Conservation (phyloP, 306 rosid species). For the Cucumis hystrix region DNA sequence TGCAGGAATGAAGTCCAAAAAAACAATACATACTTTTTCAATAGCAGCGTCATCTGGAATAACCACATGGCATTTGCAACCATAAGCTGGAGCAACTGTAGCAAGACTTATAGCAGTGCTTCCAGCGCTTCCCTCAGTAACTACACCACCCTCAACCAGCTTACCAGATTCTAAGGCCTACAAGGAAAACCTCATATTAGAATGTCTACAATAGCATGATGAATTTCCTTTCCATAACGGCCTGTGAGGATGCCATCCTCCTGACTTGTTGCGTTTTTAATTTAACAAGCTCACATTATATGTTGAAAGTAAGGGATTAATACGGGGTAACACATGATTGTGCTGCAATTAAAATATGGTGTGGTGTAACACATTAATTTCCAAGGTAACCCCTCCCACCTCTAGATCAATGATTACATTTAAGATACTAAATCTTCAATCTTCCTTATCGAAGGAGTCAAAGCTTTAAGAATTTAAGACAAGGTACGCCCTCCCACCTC, state of each 20-base stretch:
- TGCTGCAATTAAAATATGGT: no score
- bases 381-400: no score
- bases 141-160: conserved; percentile 60
- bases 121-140: conserved; percentile 93
- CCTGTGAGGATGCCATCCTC: neutral
- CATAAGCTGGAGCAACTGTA: conserved; percentile 86
- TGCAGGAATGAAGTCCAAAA: neutral
- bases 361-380: no score
- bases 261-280: neutral
- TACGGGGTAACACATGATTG: no score
- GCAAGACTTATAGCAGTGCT: conserved; percentile 94
- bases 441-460: neutral
- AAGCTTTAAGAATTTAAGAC: neutral
- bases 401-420: neutral
- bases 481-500: neutral
- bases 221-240: neutral
- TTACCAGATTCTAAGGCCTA: conserved; percentile 72
- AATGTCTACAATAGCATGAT: neutral
- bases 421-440: neutral
- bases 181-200: neutral
- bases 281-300: neutral
- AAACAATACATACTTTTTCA: conserved; percentile 50
- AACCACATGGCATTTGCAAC: conserved; percentile 80
- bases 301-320: neutral
- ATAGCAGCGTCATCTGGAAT: conserved; percentile 89